Evolutionary conservation across 495 filamentous ascomycete genomes (phyloP).

Genomic region (Aspergillus bridgeri): DNA sequence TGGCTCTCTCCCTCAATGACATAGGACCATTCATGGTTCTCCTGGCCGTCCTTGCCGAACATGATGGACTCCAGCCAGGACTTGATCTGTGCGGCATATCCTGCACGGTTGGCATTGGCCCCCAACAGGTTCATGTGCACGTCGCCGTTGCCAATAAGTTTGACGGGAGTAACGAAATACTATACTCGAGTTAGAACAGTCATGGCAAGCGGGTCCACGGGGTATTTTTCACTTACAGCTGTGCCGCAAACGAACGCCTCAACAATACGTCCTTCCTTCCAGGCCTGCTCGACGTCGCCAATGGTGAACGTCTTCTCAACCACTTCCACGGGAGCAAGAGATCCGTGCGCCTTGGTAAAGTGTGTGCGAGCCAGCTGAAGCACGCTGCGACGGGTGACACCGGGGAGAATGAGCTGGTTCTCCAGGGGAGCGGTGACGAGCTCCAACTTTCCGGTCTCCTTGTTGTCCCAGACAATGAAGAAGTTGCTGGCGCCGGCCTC

Average conservation of each 20-base stretch:
- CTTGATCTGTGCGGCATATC: slow-evolving; percentile 71
- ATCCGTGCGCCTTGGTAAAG: slow-evolving; percentile 37
- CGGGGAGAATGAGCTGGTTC: slow-evolving; percentile 78
- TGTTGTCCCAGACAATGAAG: slow-evolving; percentile 77
- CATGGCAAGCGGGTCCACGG: neutral
- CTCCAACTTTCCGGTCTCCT: slow-evolving; percentile 60
- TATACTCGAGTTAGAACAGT: slow-evolving; percentile 23
- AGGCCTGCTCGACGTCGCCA: slow-evolving; percentile 68
- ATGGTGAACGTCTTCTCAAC: slow-evolving; percentile 81
- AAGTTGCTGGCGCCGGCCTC: slow-evolving; percentile 94
- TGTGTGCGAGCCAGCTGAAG: slow-evolving; percentile 67
- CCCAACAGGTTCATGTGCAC: slow-evolving; percentile 65
- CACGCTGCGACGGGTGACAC: slow-evolving; percentile 75
- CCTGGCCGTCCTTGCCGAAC: slow-evolving; percentile 78
- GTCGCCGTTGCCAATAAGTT: slow-evolving; percentile 67
- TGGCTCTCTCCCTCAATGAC: slow-evolving; percentile 60
- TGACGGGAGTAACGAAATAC: slow-evolving; percentile 78
- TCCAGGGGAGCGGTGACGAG: slow-evolving; percentile 80
- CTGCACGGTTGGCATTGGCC: slow-evolving; percentile 53
- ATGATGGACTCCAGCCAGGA: slow-evolving; percentile 78
- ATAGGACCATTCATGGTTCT: slow-evolving; percentile 74
- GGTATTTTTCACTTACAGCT: slow-evolving; percentile 54
- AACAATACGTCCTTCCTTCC: slow-evolving; percentile 69
- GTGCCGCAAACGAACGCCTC: slow-evolving; percentile 88
- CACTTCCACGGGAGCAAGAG: slow-evolving; percentile 60